Base-by-base conservation (phyloP, 495 filamentous ascomycete species). In the Xylaria telfairii region DNA sequence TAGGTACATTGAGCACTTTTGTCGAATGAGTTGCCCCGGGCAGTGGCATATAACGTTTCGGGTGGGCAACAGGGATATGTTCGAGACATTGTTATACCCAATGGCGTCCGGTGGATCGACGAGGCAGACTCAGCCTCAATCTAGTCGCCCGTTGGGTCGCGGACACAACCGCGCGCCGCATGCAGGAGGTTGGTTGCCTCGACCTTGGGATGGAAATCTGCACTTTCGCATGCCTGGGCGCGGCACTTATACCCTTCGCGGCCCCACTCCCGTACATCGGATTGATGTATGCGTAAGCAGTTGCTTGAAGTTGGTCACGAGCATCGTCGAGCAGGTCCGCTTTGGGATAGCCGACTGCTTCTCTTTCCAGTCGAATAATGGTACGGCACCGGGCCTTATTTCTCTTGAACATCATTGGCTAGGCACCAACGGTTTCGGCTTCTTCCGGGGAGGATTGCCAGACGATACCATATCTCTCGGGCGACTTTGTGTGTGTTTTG, bases 141-240 rank as follows among this genome's bases (percentile, higher is more conserved):
- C 30, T n/a, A 60, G 53, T 61, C 53, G 21, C 61, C 34, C 28
- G 37, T 39, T 44, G 61, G 60, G 61, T 41, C 68, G 49, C 68
- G 61, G 41, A 65, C 63, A 39, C 41, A 63, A 53, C 44, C 26
- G 15, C 46, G 9, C 28, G 21, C 56, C 12, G 17, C 47, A 70
- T 70, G 61, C 57, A 64, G 47, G 69, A 69, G 57, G 67, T 37
- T 65, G 53, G 63, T 60, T 72, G 63, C 71, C 72, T 73, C 47
- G 68, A 60, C 42, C 28, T 53, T 42, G 57, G 61, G n/a, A 17
- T 32, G 37, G 47, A 32, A 63, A 63, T 28, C 17, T 54, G 67
- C 59, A 63, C 67, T 69, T 62, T 59, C 56, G 44, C 44, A 67
- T 73, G 71, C 57, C 66, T 39, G 51, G 66, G 19, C 49, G 67